These are phyloP conservation scores for Eucalyptus sideroxylon DNA, from an alignment of 345 rosid species.

Conservation along the genomic window DNA sequence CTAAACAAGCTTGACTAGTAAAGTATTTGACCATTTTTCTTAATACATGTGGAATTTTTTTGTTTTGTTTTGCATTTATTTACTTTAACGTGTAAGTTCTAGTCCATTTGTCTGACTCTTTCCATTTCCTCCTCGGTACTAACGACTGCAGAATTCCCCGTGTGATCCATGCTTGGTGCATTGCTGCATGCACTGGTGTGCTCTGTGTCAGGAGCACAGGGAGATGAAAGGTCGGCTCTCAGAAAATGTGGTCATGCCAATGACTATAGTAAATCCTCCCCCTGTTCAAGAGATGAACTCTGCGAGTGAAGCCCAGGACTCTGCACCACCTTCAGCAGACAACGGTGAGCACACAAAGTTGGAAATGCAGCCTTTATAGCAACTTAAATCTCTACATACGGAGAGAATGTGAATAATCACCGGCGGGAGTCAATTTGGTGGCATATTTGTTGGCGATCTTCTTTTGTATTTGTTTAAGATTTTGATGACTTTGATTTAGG, in stretches of 20 bases:
- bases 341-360: conserved; percentile 13
- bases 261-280: conserved; percentile 86
- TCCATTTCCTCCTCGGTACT: neutral
- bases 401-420: neutral
- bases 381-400: neutral
- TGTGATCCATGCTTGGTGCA: conserved; percentile 79
- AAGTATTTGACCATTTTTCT: neutral
- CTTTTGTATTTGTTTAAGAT: neutral
- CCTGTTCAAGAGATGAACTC: conserved; percentile 82
- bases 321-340: conserved; percentile 23
- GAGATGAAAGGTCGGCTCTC: conserved; percentile 80
- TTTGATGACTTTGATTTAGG: neutral
- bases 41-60: neutral
- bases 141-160: conserved; percentile 61
- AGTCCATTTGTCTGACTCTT: neutral
- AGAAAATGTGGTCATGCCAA: conserved; percentile 69
- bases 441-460: neutral
- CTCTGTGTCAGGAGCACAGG: conserved; percentile 77
- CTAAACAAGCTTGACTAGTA: neutral
- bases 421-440: neutral
- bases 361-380: conserved; percentile 54
- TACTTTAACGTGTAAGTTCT: neutral
- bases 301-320: conserved; percentile 17
- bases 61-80: neutral
- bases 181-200: conserved; percentile 66